Percentiles rank a stretch among this genome's conserved stretches.
Evolutionary conservation across 805 yeast genomes (phyloP).

Genomic region (Pichia ethanolica): DNA sequence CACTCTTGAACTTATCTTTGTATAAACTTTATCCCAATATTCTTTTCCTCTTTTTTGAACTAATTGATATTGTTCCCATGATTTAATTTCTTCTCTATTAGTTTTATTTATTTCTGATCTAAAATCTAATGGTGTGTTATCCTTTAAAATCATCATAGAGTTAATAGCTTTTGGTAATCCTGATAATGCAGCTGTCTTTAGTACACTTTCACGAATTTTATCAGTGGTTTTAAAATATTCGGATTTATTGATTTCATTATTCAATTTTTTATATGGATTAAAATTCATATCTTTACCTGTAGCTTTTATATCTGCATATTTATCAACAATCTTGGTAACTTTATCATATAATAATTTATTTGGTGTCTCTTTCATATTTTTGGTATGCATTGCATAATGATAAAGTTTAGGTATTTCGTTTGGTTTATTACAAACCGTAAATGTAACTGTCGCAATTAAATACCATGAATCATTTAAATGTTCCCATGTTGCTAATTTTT

Average conservation of each 20-base stretch:
- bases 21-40: conserved; percentile 71
- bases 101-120: conserved; percentile 21
- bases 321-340: conserved; percentile 21
- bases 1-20: conserved; percentile 65
- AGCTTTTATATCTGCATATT: conserved; percentile 14
- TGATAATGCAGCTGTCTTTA: conserved; percentile 70
- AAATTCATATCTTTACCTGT: conserved; percentile 11
- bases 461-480: conserved; percentile 60
- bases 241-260: neutral
- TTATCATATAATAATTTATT: conserved; percentile 12
- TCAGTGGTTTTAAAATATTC: conserved; percentile 26
- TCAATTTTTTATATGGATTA: conserved; percentile 12
- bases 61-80: conserved; percentile 12
- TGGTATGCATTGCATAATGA: conserved; percentile 49
- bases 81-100: conserved; percentile 13
- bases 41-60: conserved; percentile 42
- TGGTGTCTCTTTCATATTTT: conserved; percentile 13
- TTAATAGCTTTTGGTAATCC: conserved; percentile 87
- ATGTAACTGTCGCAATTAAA: conserved; percentile 69
- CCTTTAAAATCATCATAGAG: conserved; percentile 56
- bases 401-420: conserved; percentile 70
- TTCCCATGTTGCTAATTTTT: conserved; percentile 46
- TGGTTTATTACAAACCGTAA: conserved; percentile 77
- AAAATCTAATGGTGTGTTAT: conserved; percentile 51
- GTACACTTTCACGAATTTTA: conserved; percentile 65